These are phyloP conservation scores for Ophiocordyceps camponoti-floridani DNA, from an alignment of 2,329 filamentous ascomycete genomes.

Conservation along the genomic window DNA sequence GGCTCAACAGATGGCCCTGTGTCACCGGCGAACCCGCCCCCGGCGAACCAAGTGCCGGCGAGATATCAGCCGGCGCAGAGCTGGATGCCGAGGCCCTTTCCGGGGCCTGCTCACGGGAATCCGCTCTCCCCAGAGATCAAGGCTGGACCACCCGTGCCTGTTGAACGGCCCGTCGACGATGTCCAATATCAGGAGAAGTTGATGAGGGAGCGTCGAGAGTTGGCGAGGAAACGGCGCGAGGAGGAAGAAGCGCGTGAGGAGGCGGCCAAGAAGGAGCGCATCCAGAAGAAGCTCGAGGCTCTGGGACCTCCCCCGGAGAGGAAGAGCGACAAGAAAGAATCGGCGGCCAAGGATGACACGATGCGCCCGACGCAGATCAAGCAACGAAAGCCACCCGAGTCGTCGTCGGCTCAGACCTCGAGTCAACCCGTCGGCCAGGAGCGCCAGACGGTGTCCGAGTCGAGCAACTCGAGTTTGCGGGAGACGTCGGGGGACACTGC, in stretches of 20 bases:
- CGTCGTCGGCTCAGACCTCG: not conserved
- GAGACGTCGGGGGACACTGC: conserved; percentile 1
- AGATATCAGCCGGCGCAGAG: conserved; percentile 9
- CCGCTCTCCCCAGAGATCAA: conserved; percentile 11
- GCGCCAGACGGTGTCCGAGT: conserved; percentile 1
- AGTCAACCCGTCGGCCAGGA: conserved; percentile 2
- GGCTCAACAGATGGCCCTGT: conserved; percentile 31
- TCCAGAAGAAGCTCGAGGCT: conserved; percentile 53
- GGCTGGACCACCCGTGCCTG: conserved; percentile 12
- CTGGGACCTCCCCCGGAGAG: conserved; percentile 47
- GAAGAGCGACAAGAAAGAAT: conserved; percentile 36
- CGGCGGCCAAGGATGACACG: conserved; percentile 21
- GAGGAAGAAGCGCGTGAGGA: conserved; percentile 57
- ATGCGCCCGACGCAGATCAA: conserved; percentile 15
- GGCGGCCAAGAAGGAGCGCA: conserved; percentile 51
- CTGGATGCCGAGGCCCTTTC: conserved; percentile 21
- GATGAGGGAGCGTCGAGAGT: conserved; percentile 54
- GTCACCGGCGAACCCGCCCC: conserved; percentile 19
- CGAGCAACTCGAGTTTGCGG: not conserved
- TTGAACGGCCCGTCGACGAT: conserved; percentile 29
- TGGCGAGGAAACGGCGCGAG: conserved; percentile 47
- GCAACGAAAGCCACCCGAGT: conserved; percentile 10
- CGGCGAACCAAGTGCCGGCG: conserved; percentile 9
- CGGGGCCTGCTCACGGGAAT: conserved; percentile 18
- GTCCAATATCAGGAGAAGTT: conserved; percentile 49